Evolutionary conservation across 768 basidiomycete species (phyloP).

Genomic region (Leccinum arenicola): DNA sequence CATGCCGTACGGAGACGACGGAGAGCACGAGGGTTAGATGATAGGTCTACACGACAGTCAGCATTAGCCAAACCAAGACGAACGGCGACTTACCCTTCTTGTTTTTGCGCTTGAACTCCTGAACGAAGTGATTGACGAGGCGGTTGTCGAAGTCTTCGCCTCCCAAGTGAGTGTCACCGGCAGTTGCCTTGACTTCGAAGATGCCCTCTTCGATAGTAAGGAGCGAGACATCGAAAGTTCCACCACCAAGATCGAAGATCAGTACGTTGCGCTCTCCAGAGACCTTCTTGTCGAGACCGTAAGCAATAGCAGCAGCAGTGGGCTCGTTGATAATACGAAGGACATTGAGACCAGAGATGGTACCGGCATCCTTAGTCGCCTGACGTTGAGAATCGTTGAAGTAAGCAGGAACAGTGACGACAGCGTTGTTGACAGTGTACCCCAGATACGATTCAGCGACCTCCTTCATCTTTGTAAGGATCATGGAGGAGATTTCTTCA

Average conservation of each 20-base stretch:
- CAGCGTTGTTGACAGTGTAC: slow-evolving; percentile 78
- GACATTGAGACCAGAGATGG: slow-evolving; percentile 90
- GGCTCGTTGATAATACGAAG: slow-evolving; percentile 99
- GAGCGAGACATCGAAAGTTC: slow-evolving; percentile 97
- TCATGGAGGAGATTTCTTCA: slow-evolving; percentile 98
- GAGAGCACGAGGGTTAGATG: slow-evolving; percentile 89
- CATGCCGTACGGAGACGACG: slow-evolving; percentile 97
- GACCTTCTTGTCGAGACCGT: slow-evolving; percentile 96
- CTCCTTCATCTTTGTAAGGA: slow-evolving; percentile 98
- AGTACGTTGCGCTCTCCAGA: slow-evolving; percentile 90
- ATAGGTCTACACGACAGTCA: slow-evolving; percentile 57
- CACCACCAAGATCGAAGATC: slow-evolving; percentile 98
- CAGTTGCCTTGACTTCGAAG: slow-evolving; percentile 97
- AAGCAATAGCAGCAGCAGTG: slow-evolving; percentile 96
- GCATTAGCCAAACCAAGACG: background rate
- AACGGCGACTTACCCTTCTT: slow-evolving; percentile 68
- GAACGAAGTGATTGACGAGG: slow-evolving; percentile 94
- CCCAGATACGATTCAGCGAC: slow-evolving; percentile 96
- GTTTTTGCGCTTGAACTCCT: slow-evolving; percentile 97
- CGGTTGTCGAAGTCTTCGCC: slow-evolving; percentile 99
- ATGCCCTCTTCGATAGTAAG: slow-evolving; percentile 96
- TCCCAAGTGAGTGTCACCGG: slow-evolving; percentile 97
- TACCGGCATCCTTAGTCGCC: slow-evolving; percentile 97
- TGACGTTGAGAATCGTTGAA: slow-evolving; percentile 99
- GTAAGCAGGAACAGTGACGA: slow-evolving; percentile 96